Base-by-base conservation (phyloP, 2,329 filamentous ascomycete species). In the Kalaharituber pfeilii region DNA sequence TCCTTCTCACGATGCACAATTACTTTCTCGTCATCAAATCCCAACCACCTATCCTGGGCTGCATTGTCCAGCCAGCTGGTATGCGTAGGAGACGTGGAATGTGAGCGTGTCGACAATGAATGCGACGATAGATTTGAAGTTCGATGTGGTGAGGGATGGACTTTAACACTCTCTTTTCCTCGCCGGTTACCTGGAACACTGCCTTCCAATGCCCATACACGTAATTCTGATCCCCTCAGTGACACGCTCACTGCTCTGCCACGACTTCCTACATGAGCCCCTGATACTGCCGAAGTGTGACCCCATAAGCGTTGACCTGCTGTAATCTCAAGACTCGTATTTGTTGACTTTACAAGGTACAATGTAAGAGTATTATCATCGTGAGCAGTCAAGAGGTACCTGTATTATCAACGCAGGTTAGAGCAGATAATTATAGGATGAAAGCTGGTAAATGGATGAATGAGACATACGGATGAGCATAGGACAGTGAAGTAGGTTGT, bases 221-320 rank as follows among this genome's bases (percentile, higher is more conserved):
- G 78, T 57, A 86, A 78, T 66, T 86, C 82, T 55, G 82, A 80
- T 26, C 86, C 87, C n/a, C 79, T 74, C 20, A 75, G 75, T 68
- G 84, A 91, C 51, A 94, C 82, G n/a, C 86, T 93, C 3, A 95
- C 84, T 0, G 87, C 88, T 67, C 88, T 93, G 18, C 87, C 87
- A 33, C 84, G 78, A 45, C 83, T 78, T 18, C 84, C 88, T 53
- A 94, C 85, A 63, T 93, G 82, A 6, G 85, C 86, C 28, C 85
- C 82, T 50, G 84, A 86, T 29, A 95, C 86, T 2, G 84, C 85
- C 1, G 87, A 93, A 0, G 88, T 94, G 65, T 94, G 88, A 6
- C 88, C 88, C 84, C 86, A 94, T 5, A 95, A 76, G 26, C 86
- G 76, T 59, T 80, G 81, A 1, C 84, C 85, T 0, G 79, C 70